Conservation (phyloP, 495 filamentous ascomycete species). For the Lentithecium fluviatile region DNA sequence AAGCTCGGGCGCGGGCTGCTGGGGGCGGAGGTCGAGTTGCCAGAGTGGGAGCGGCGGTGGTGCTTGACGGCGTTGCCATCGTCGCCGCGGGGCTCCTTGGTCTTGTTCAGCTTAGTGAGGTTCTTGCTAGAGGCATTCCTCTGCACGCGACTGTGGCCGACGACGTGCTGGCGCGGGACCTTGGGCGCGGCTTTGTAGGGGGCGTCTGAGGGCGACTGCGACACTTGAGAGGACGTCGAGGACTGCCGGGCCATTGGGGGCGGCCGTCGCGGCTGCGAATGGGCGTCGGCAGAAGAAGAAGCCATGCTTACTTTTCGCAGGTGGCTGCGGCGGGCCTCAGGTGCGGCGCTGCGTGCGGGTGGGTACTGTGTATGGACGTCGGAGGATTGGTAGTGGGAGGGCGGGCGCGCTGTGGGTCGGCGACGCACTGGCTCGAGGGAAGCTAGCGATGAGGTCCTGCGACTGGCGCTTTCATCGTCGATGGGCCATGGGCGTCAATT, state of each 20-base stretch:
- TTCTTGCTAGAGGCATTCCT: constrained; percentile 36
- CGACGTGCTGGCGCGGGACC: constrained; percentile 35
- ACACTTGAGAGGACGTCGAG: constrained; percentile 35
- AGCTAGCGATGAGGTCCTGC: neutral
- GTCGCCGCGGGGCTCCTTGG: constrained; percentile 29
- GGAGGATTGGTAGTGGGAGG: neutral
- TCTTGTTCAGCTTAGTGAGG: constrained; percentile 39
- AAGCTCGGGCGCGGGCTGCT: constrained; percentile 37
- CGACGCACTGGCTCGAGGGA: neutral
- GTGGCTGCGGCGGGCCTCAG: constrained; percentile 10
- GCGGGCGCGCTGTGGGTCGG: neutral
- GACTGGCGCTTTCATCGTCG: neutral
- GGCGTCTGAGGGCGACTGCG: constrained; percentile 37
- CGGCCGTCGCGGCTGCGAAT: constrained; percentile 36
- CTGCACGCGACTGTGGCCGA: constrained; percentile 34
- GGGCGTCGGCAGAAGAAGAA: constrained; percentile 29
- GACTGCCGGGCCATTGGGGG: constrained; percentile 29
- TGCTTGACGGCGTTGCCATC: constrained; percentile 28
- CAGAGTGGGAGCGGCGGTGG: constrained; percentile 36
- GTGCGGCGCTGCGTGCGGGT: neutral
- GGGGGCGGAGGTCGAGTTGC: constrained; percentile 30
- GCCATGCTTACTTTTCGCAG: constrained; percentile 33
- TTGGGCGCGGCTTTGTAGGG: constrained; percentile 28
- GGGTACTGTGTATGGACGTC: neutral
- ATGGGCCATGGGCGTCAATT: constrained; percentile 25